phyloP scores from a whole-genome alignment of 805 yeast species.

The Metschnikowia corniflorae region DNA sequence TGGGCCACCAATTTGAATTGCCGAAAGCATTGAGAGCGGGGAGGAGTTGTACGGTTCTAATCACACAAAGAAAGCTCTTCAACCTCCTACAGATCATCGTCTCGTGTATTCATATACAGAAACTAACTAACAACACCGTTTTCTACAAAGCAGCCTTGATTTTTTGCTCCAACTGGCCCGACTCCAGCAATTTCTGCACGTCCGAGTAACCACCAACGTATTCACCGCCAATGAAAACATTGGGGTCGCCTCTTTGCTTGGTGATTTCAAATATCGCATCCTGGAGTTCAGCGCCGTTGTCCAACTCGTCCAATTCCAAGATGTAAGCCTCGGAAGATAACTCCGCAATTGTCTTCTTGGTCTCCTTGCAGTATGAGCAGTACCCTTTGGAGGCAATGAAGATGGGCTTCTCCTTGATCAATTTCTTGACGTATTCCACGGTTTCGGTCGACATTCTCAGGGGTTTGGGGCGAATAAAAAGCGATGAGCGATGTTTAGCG shows the following conservation, averaged over 20 bases:
- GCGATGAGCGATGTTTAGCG: slow-evolving; percentile 12
- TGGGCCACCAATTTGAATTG: no score
- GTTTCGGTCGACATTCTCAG: slow-evolving; percentile 59
- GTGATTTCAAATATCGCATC: slow-evolving; percentile 49
- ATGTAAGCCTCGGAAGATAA: slow-evolving; percentile 41
- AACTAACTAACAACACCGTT: no score
- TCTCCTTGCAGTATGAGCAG: slow-evolving; percentile 28
- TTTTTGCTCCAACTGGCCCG: slow-evolving; percentile 52
- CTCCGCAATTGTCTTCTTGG: slow-evolving; percentile 20
- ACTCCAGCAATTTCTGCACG: slow-evolving; percentile 63
- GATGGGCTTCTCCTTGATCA: slow-evolving; percentile 62
- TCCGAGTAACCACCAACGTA: slow-evolving; percentile 96
- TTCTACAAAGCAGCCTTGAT: slow-evolving; percentile 23
- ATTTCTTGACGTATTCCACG: slow-evolving; percentile 53
- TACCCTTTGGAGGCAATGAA: slow-evolving; percentile 59
- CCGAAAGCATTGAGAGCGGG: no score
- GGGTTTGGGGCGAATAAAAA: slow-evolving; percentile 22
- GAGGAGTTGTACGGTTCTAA: no score
- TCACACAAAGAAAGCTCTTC: no score
- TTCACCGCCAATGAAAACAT: slow-evolving; percentile 82
- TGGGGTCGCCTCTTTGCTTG: slow-evolving; percentile 93
- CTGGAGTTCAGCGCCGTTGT: slow-evolving; percentile 29
- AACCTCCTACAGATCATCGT: no score
- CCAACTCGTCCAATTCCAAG: slow-evolving; percentile 26
- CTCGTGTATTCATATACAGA: no score